Base-by-base conservation (phyloP, 345 rosid species). In the Theobroma cacao region DNA sequence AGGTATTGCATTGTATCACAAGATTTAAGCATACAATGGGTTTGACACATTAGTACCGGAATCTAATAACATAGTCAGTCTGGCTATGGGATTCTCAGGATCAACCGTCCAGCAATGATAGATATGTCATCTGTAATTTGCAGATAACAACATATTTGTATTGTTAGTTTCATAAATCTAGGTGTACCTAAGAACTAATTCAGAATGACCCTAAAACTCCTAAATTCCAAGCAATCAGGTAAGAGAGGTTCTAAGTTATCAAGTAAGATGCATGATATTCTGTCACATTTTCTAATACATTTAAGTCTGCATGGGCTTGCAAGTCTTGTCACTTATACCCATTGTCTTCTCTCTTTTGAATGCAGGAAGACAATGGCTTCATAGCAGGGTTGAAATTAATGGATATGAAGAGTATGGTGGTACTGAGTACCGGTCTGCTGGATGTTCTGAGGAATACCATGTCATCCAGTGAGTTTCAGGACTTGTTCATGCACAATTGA, bases 341-440 rank as follows among this genome's bases (percentile, higher is more conserved):
- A 53, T 58, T 45, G 28, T 67, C 13, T 33, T 55, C 9, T 50
- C n/a, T 13, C 41, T 20, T 7, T 36, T 61, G 59, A 72, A 68
- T 82, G 72, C 89, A 93, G 98, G 94, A 83, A 86, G 85, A 50
- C 98, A 93, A 40, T 95, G 98, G 98, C 94, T 95, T 69, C 91
- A 87, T 61, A 93, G 98, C 88, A 93, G 91, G 85, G 79, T 93
- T 81, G 93, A 95, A 53, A 78, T 91, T 52, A 76, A 78, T 79
- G 98, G 98, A 73, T 95, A 95, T 64, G 98, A 95, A 86, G 98
- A 95, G 79, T 93, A 93, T 72, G 90, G 92, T 80, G 91, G 97
- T 56, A 88, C 80, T 15, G 98, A 90, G 86, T 95, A 95, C 75
- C 91, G 94, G 3, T 95, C 98, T 71, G 91, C 95, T 79, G 98